A percentile compares a stretch with the other conserved stretches of the same genome.
Evolutionary conservation across 768 basidiomycete genomes (phyloP).

Genomic region (Neoboletus subvelutipes): DNA sequence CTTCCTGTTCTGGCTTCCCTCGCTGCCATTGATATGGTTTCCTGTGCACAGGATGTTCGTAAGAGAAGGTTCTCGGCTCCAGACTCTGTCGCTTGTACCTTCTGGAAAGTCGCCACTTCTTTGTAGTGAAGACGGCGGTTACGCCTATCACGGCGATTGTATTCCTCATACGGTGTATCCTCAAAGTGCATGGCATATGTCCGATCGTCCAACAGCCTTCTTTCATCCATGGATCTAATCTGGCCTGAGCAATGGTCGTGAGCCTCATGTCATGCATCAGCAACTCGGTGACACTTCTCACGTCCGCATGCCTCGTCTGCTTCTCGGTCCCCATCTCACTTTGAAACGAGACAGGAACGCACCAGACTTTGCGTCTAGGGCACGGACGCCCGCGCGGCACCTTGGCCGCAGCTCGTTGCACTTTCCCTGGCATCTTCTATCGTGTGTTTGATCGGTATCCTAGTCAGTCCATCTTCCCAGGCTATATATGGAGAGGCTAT

Average conservation of each 20-base stretch:
- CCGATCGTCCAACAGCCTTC: constrained; percentile 68
- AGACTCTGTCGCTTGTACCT: constrained; percentile 5
- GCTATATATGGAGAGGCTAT: constrained; percentile 75
- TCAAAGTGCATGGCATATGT: constrained; percentile 75
- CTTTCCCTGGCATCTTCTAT: constrained; percentile 73
- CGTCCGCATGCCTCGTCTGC: constrained; percentile 38
- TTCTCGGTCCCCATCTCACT: constrained; percentile 16
- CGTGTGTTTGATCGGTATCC: constrained; percentile 77
- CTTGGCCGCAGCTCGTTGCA: constrained; percentile 66
- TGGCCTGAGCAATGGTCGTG: constrained; percentile 75
- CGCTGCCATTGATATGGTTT: constrained; percentile 78
- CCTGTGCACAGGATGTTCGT: constrained; percentile 78
- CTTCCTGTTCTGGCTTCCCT: constrained; percentile 85
- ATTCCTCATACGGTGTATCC: constrained; percentile 78
- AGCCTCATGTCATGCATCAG: constrained; percentile 76
- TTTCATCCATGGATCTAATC: constrained; percentile 59
- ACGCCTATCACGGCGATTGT: constrained; percentile 67
- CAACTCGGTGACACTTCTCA: constrained; percentile 75
- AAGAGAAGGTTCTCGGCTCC: constrained; percentile 8
- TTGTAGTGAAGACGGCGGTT: constrained; percentile 74
- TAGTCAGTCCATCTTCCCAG: constrained; percentile 75
- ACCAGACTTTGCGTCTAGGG: constrained; percentile 73
- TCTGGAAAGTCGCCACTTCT: constrained; percentile 62
- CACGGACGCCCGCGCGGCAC: constrained; percentile 53
- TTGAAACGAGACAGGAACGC: constrained; percentile 49